Percentiles rank a stretch among this genome's conserved stretches.
phyloP scores from a whole-genome alignment of 768 basidiomycete species.

The Pulveroboletus sp. region DNA sequence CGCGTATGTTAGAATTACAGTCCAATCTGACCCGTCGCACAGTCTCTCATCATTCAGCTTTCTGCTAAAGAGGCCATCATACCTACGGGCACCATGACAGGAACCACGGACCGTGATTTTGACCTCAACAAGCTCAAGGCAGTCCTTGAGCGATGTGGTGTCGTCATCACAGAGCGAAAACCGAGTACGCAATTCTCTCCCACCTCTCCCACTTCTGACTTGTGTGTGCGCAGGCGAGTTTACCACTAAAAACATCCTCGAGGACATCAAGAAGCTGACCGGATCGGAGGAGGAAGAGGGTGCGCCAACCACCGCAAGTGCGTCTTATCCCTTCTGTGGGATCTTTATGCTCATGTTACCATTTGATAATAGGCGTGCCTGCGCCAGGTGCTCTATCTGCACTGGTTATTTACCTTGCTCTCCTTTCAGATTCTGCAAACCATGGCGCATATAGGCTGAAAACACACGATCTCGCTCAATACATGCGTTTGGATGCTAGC shows the following conservation, averaged over 20 bases:
- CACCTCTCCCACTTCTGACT: neutral
- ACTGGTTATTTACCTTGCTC: conserved; percentile 75
- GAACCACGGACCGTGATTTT: conserved; percentile 77
- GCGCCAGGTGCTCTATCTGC: conserved; percentile 84
- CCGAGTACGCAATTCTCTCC: conserved; percentile 51
- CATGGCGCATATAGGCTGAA: conserved; percentile 76
- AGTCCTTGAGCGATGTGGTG: conserved; percentile 85
- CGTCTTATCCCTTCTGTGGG: neutral
- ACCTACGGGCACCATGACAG: conserved; percentile 66
- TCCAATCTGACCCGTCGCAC: conserved; percentile 2
- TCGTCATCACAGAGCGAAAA: conserved; percentile 89
- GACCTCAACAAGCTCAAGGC: conserved; percentile 85
- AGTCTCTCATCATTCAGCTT: conserved; percentile 95
- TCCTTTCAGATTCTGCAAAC: conserved; percentile 75
- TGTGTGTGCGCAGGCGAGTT: conserved; percentile 66
- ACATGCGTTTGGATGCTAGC: conserved; percentile 95
- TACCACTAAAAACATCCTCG: conserved; percentile 69
- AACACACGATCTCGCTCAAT: conserved; percentile 89
- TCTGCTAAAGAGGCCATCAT: conserved; percentile 96
- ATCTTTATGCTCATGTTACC: neutral
- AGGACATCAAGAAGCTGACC: conserved; percentile 59
- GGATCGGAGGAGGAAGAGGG: conserved; percentile 29
- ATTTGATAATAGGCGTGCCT: conserved; percentile 49
- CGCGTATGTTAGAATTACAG: neutral
- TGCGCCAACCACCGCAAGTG: conserved; percentile 12